Conservation (phyloP, 305 asterid genomes). For the Rubia occidens region DNA sequence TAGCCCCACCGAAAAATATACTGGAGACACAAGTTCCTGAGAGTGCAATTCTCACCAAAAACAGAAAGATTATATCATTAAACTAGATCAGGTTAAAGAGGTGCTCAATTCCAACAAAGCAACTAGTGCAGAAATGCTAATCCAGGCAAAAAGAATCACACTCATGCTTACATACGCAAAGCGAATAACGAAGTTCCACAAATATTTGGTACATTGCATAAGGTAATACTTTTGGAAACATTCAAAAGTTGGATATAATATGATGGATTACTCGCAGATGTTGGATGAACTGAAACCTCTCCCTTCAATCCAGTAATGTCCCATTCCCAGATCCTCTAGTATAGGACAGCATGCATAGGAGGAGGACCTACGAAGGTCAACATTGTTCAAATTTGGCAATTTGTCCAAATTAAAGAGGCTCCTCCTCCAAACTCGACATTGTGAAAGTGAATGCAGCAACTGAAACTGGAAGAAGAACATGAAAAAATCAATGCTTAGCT, state of each 20-base stretch:
- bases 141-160: not conserved
- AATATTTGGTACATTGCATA: not conserved
- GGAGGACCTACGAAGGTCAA: slow-evolving; percentile 57
- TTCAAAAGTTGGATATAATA: not conserved
- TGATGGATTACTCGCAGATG: slow-evolving; percentile 52
- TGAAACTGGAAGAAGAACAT: slow-evolving; percentile 23
- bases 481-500: slow-evolving; percentile 11
- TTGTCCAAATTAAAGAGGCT: slow-evolving; percentile 88
- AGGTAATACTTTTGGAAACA: not conserved
- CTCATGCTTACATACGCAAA: not conserved
- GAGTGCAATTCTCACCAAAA: not conserved
- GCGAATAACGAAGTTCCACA: not conserved
- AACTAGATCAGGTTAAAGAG: not conserved
- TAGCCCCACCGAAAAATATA: not conserved
- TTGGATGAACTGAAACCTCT: slow-evolving; percentile 84
- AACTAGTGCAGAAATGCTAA: slow-evolving; percentile 2
- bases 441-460: slow-evolving; percentile 25
- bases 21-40: not conserved
- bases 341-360: slow-evolving; percentile 74
- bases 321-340: slow-evolving; percentile 61
- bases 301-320: slow-evolving; percentile 76
- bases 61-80: not conserved
- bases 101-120: not conserved
- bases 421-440: slow-evolving; percentile 97
- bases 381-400: slow-evolving; percentile 70